These are phyloP conservation scores for Obelidium mucronatum DNA, from an alignment of 192 early-diverging fungal genomes.

Conservation along the genomic window DNA sequence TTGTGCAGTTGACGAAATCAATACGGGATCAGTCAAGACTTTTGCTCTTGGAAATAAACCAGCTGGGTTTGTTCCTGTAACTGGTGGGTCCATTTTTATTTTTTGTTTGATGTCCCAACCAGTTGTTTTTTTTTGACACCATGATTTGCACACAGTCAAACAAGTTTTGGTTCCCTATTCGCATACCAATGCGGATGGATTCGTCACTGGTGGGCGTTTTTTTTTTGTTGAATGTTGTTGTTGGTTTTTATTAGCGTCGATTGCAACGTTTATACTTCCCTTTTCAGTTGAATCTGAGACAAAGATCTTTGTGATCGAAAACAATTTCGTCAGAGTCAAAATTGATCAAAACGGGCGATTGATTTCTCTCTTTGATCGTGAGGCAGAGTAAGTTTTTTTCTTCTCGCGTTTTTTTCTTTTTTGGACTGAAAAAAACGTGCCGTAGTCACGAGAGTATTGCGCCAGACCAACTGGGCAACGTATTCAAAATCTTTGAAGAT, in stretches of 20 bases:
- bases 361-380: conserved; percentile 69
- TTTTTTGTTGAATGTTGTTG: neutral
- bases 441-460: conserved; percentile 62
- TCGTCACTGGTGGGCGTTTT: neutral
- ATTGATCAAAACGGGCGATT: conserved; percentile 82
- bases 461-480: conserved; percentile 68
- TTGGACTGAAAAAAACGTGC: conserved; percentile 5
- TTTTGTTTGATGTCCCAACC: neutral
- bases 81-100: conserved; percentile 9
- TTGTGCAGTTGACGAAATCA: conserved; percentile 23
- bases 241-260: neutral
- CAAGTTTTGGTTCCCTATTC: neutral
- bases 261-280: too few species aligned
- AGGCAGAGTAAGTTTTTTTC: conserved; percentile 53
- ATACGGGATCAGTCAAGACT: conserved; percentile 4
- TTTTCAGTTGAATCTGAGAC: conserved; percentile 21
- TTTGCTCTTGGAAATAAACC: conserved; percentile 36
- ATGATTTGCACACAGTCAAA: too few species aligned
- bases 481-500: conserved; percentile 86
- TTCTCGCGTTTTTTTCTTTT: conserved; percentile 15
- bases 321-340: conserved; percentile 72
- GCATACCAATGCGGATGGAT: conserved; percentile 22
- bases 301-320: conserved; percentile 69
- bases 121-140: conserved; percentile 6
- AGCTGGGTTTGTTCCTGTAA: conserved; percentile 38